Conservation (phyloP, 225 moss, liverwort and hornwort species). For the Neckera pumila region DNA sequence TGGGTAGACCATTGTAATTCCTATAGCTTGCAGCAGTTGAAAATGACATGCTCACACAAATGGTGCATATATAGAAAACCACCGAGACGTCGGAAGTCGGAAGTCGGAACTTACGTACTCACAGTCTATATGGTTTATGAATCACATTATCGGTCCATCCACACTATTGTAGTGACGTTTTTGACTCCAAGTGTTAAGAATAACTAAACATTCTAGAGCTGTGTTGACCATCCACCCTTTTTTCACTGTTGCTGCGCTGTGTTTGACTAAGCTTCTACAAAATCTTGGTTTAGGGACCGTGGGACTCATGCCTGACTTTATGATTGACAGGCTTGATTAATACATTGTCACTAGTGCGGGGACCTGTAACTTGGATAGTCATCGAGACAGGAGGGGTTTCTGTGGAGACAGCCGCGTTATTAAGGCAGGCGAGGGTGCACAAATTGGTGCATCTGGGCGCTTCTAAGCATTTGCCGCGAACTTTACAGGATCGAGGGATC, state of each 20-base stretch:
- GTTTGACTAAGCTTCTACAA: background rate
- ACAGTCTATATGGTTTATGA: background rate
- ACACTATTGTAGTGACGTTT: background rate
- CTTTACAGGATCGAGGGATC: slow-evolving; percentile 40
- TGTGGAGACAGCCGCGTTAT: slow-evolving; percentile 50
- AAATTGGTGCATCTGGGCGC: slow-evolving; percentile 48
- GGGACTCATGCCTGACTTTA: background rate
- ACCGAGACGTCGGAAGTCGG: background rate
- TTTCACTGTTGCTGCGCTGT: background rate
- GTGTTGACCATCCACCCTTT: background rate
- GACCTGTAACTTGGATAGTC: slow-evolving; percentile 80
- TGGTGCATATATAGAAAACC: background rate
- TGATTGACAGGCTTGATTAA: slow-evolving; percentile 46
- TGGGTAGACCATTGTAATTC: background rate
- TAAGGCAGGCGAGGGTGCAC: slow-evolving; percentile 43
- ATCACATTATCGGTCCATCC: background rate
- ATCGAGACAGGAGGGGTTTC: slow-evolving; percentile 64
- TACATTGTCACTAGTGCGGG: slow-evolving; percentile 63
- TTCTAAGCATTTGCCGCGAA: slow-evolving; percentile 29
- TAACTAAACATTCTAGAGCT: background rate
- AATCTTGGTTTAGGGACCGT: background rate
- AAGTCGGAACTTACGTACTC: background rate
- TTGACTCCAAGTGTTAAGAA: background rate
- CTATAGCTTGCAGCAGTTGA: background rate
- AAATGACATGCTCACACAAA: background rate